These are phyloP conservation scores for Geotrichum australiense DNA, from an alignment of 1,139 yeast genomes.

Conservation along the genomic window DNA sequence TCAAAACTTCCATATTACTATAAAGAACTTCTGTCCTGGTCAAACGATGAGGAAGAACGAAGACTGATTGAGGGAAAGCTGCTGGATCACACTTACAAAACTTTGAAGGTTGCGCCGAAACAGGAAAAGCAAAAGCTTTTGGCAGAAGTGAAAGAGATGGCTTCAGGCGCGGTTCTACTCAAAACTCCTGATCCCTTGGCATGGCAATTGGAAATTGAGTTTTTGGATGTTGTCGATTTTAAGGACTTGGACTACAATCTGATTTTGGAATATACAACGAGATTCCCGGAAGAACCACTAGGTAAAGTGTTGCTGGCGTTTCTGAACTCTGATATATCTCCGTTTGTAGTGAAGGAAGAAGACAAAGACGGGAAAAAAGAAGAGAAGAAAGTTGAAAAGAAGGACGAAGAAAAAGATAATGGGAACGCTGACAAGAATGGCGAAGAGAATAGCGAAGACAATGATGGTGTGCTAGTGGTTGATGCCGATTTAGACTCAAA, in stretches of 20 bases:
- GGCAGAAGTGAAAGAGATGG: conserved; percentile 47
- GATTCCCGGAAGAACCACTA: conserved; percentile 57
- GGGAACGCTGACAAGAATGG: conserved; percentile 19
- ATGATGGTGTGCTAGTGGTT: conserved; percentile 24
- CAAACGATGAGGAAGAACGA: conserved; percentile 55
- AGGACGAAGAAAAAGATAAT: conserved; percentile 20
- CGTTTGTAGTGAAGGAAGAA: conserved; percentile 34
- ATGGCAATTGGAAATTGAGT: conserved; percentile 73
- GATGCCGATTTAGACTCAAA: conserved; percentile 22
- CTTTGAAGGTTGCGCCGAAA: conserved; percentile 44
- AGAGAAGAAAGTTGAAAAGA: conserved; percentile 14
- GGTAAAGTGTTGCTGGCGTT: conserved; percentile 45
- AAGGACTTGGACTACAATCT: conserved; percentile 44
- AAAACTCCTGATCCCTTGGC: conserved; percentile 54
- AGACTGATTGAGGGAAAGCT: conserved; percentile 52
- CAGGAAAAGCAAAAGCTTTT: conserved; percentile 40
- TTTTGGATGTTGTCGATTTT: conserved; percentile 54
- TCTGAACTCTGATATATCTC: conserved; percentile 58
- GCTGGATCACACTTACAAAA: conserved; percentile 50
- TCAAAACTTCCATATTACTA: conserved; percentile 51
- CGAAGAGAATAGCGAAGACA: conserved; percentile 23
- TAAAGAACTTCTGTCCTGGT: conserved; percentile 48
- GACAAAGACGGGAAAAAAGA: conserved; percentile 3
- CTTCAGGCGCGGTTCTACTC: conserved; percentile 68
- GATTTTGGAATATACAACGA: conserved; percentile 45